These are phyloP conservation scores for Pterothamnion heteromorphum DNA, from an alignment of 31 red algal species.

Conservation along the genomic window DNA sequence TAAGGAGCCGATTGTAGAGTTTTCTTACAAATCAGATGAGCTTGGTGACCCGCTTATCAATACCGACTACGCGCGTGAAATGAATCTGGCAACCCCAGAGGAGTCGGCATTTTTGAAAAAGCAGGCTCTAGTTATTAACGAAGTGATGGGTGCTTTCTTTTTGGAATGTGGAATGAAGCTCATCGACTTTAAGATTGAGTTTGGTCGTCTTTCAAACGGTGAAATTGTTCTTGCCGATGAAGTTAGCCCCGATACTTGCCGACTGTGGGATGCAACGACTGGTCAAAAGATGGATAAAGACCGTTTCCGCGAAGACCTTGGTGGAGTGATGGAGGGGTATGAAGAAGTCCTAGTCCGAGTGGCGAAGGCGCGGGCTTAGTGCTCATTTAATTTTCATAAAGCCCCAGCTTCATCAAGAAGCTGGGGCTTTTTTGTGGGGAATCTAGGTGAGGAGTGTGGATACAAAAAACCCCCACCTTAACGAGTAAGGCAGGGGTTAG, in stretches of 20 bases:
- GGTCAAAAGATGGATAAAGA: conserved; percentile 2
- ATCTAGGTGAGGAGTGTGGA: too few relatives aligned
- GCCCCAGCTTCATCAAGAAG: too few relatives aligned
- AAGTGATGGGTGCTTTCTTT: not conserved
- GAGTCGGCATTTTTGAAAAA: not conserved
- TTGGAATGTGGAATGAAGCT: not conserved
- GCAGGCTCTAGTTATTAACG: not conserved
- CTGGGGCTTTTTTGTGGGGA: too few relatives aligned
- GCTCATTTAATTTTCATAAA: not conserved
- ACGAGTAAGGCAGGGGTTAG: too few relatives aligned
- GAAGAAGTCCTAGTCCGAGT: not conserved
- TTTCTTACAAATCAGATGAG: not conserved
- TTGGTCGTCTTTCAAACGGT: not conserved
- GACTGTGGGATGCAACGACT: not conserved
- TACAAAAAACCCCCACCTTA: too few relatives aligned
- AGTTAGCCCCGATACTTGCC: not conserved
- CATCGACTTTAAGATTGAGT: not conserved
- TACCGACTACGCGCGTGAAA: not conserved
- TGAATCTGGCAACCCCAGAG: not conserved
- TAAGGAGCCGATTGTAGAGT: not conserved
- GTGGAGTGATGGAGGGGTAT: not conserved
- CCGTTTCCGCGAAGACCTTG: not conserved
- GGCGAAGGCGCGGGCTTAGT: not conserved
- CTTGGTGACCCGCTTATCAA: not conserved
- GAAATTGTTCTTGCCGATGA: conserved; percentile 15